Conservation (phyloP, 352 stramenopile genomes). For the Phytophthora hibernalis region DNA sequence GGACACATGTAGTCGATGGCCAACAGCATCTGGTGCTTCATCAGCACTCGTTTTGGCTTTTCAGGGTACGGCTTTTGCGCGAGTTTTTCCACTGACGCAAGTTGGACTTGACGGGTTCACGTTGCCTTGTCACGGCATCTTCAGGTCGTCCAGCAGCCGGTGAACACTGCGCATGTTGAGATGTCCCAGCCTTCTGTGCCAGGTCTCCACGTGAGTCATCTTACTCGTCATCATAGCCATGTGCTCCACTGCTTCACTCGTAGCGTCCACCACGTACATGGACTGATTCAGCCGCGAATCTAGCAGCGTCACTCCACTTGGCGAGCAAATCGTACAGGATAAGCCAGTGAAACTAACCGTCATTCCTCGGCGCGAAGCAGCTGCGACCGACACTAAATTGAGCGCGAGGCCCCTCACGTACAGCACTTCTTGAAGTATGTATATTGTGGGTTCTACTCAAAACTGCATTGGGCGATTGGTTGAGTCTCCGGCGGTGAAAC, state of each 20-base stretch:
- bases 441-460: no score
- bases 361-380: constrained; percentile 9
- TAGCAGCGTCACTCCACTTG: neutral
- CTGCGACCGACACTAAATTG: constrained; percentile 11
- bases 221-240: neutral
- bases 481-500: no score
- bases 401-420: constrained; percentile 12
- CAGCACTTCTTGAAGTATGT: constrained; percentile 12
- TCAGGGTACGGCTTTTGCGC: neutral
- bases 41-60: constrained; percentile 4
- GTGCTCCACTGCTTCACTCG: neutral
- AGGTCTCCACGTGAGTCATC: constrained; percentile 5
- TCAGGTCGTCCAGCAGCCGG: neutral
- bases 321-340: neutral
- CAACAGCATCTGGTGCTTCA: constrained; percentile 13
- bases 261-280: constrained; percentile 9
- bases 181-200: neutral
- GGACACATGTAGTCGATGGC: constrained; percentile 2
- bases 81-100: constrained; percentile 16
- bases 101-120: constrained; percentile 1
- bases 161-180: constrained; percentile 15
- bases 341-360: neutral
- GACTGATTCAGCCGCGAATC: neutral
- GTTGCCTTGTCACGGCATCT: neutral
- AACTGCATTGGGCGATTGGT: no score